These are phyloP conservation scores for Cladochytrium tenue DNA, from an alignment of 371 early-diverging fungal genomes.

Conservation along the genomic window DNA sequence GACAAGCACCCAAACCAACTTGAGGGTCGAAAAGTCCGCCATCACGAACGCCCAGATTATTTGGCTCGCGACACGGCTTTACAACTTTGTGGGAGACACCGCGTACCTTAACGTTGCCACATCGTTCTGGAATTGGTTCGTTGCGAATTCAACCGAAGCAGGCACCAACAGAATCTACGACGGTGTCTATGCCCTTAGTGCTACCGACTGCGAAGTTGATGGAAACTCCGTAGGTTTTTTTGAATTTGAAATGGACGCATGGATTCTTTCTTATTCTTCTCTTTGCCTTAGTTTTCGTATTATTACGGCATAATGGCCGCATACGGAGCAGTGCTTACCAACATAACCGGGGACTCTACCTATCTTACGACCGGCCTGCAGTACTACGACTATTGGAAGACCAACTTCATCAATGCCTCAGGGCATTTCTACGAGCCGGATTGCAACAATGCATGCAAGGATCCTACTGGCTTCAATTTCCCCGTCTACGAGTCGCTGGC, in stretches of 20 bases:
- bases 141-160: slow-evolving; percentile 11
- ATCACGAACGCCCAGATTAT: slow-evolving; percentile 44
- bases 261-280: neutral
- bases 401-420: slow-evolving; percentile 14
- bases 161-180: slow-evolving; percentile 9
- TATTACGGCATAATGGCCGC: slow-evolving; percentile 28
- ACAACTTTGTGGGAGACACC: slow-evolving; percentile 19
- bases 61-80: slow-evolving; percentile 32
- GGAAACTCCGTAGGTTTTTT: neutral
- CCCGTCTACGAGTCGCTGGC: slow-evolving; percentile 26
- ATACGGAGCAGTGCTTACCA: slow-evolving; percentile 29
- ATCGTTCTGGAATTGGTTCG: slow-evolving; percentile 34
- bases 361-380: slow-evolving; percentile 25
- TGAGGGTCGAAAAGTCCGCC: slow-evolving; percentile 35
- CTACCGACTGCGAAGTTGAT: neutral
- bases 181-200: slow-evolving; percentile 9
- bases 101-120: slow-evolving; percentile 24
- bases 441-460: slow-evolving; percentile 25
- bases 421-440: slow-evolving; percentile 21
- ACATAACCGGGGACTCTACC: slow-evolving; percentile 20
- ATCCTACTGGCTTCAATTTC: slow-evolving; percentile 16
- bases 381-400: slow-evolving; percentile 10
- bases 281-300: slow-evolving; percentile 18
- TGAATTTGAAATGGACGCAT: too few species aligned
- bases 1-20: neutral